Percentiles rank a stretch among this genome's conserved stretches.
These are phyloP conservation scores for Tetragonia tetragonoides DNA, from an alignment of 148 eudicot genomes.

Conservation along the genomic window DNA sequence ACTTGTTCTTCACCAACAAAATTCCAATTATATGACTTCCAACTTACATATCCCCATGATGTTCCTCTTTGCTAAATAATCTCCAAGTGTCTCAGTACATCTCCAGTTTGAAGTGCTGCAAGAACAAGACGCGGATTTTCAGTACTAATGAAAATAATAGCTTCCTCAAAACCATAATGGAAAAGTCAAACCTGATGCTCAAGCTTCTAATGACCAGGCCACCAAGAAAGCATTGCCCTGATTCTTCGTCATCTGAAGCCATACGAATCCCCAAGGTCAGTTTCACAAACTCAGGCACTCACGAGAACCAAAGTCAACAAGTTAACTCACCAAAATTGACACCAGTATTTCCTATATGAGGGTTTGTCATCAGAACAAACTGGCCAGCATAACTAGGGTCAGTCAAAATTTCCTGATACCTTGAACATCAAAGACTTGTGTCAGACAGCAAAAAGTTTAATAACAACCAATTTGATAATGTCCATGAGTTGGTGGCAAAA, in stretches of 20 bases:
- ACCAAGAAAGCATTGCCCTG: conserved; percentile 78
- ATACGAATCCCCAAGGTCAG: conserved; percentile 9
- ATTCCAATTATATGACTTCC: not conserved
- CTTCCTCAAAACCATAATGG: not conserved
- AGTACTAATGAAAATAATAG: not conserved
- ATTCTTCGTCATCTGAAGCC: conserved; percentile 85
- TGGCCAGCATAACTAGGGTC: conserved; percentile 99
- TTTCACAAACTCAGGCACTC: conserved; percentile 6
- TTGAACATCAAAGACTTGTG: conserved; percentile 18
- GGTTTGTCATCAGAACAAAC: conserved; percentile 95
- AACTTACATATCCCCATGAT: conserved; percentile 97
- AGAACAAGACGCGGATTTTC: conserved; percentile 5
- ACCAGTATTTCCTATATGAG: conserved; percentile 97
- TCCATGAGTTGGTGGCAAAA: not conserved
- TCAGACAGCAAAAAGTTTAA: not conserved
- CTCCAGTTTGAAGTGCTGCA: conserved; percentile 92
- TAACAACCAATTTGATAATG: not conserved
- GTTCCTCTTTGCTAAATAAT: conserved; percentile 79
- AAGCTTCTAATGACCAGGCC: conserved; percentile 89
- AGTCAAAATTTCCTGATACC: conserved; percentile 96
- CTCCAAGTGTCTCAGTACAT: conserved; percentile 70
- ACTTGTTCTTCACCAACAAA: not conserved
- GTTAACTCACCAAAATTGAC: conserved; percentile 75
- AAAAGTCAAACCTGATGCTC: conserved; percentile 66
- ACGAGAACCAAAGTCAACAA: conserved; percentile 5